Conservation (phyloP, 352 stramenopile species). For the Phytophthora megakarya region DNA sequence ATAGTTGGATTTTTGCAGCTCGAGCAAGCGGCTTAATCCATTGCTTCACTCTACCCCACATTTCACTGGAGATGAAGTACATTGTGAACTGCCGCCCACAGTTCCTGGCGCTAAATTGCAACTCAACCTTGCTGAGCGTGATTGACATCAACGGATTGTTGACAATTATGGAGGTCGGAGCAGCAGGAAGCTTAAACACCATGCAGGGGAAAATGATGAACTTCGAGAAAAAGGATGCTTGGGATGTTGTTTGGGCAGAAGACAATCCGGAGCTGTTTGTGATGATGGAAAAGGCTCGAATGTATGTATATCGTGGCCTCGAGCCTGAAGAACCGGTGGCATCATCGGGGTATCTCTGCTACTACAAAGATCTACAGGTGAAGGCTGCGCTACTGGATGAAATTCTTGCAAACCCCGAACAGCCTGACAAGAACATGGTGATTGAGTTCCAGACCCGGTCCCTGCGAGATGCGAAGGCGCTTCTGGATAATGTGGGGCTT, state of each 20-base stretch:
- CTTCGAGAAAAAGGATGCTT: slow-evolving; percentile 90
- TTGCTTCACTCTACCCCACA: slow-evolving; percentile 92
- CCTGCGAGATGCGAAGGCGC: slow-evolving; percentile 85
- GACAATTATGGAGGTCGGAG: slow-evolving; percentile 85
- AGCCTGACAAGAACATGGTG: slow-evolving; percentile 78
- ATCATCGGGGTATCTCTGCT: slow-evolving; percentile 89
- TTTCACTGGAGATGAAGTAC: slow-evolving; percentile 92
- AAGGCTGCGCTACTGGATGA: slow-evolving; percentile 87
- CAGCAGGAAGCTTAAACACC: slow-evolving; percentile 60
- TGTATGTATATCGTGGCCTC: slow-evolving; percentile 88
- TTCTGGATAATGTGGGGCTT: slow-evolving; percentile 85
- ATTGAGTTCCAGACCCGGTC: slow-evolving; percentile 90
- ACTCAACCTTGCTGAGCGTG: slow-evolving; percentile 83
- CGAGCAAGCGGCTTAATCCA: slow-evolving; percentile 84
- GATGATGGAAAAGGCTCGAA: slow-evolving; percentile 92
- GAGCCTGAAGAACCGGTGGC: slow-evolving; percentile 90
- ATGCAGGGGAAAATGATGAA: slow-evolving; percentile 71
- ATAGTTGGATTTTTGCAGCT: slow-evolving; percentile 86
- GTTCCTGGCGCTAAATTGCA: slow-evolving; percentile 89
- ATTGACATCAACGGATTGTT: slow-evolving; percentile 92
- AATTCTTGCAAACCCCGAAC: slow-evolving; percentile 82
- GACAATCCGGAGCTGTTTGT: slow-evolving; percentile 93
- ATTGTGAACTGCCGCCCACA: slow-evolving; percentile 82
- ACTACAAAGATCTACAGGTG: slow-evolving; percentile 89
- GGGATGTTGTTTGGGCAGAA: slow-evolving; percentile 92